Evolutionary conservation across 2,329 filamentous ascomycete genomes (phyloP).

Genomic region (Talaromyces sp.): DNA sequence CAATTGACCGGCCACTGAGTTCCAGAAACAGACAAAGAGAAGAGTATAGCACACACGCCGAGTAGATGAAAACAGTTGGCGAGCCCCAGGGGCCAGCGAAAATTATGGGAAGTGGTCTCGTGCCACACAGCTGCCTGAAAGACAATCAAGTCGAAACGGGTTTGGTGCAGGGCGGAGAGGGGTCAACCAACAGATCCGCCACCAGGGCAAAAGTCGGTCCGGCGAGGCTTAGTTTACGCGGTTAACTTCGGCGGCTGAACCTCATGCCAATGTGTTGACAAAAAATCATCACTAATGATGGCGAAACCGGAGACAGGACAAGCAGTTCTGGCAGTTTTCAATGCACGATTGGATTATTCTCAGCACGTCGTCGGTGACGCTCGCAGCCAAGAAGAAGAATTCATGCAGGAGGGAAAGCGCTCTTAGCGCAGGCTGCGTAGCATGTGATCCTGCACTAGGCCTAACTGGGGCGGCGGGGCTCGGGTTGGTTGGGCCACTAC

Average conservation of each 20-base stretch:
- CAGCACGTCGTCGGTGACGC: neutral
- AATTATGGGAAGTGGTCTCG: conserved; percentile 26
- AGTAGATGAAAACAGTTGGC: neutral
- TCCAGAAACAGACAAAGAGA: neutral
- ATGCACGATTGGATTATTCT: neutral
- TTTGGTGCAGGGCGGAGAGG: neutral
- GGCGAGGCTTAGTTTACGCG: neutral
- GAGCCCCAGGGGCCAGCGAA: neutral
- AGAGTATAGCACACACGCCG: neutral
- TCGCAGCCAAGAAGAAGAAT: neutral
- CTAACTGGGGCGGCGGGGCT: neutral
- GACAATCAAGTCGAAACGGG: neutral
- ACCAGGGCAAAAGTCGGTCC: neutral
- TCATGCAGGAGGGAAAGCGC: neutral
- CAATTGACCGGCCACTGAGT: neutral
- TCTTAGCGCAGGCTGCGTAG: neutral
- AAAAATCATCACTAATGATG: neutral
- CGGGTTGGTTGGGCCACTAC: neutral
- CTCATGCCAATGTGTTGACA: neutral
- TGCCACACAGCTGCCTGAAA: conserved; percentile 21
- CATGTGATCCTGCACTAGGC: conserved; percentile 9
- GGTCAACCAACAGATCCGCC: neutral
- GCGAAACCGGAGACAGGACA: neutral
- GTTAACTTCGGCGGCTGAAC: neutral
- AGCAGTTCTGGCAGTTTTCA: neutral